These are phyloP conservation scores for Quercus aquifolioides DNA, from an alignment of 306 rosid species.

Conservation along the genomic window DNA sequence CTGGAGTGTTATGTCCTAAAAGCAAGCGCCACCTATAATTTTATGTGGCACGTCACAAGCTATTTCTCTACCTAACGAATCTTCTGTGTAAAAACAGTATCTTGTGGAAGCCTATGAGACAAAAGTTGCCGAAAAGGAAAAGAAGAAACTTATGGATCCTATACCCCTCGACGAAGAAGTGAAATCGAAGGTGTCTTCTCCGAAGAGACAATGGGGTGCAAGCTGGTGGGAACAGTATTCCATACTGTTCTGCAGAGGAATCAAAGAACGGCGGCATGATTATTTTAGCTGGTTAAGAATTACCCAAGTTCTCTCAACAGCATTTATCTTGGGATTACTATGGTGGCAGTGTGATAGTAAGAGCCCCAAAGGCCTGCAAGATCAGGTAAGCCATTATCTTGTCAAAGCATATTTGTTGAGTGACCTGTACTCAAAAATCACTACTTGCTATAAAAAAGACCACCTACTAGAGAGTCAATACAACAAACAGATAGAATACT, in stretches of 20 bases:
- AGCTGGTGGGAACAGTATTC: conserved; percentile 83
- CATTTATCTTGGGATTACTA: conserved; percentile 88
- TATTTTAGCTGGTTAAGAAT: conserved; percentile 94
- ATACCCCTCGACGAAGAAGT: conserved; percentile 59
- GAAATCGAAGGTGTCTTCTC: conserved; percentile 45
- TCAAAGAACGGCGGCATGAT: conserved; percentile 83
- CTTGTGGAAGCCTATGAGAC: conserved; percentile 86
- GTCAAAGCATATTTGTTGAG: conserved; percentile 4
- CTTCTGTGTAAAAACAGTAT: conserved; percentile 44
- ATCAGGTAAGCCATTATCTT: conserved; percentile 60
- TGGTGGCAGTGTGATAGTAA: conserved; percentile 91
- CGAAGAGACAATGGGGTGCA: conserved; percentile 79
- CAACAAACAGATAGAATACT: background rate
- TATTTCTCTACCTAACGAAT: background rate
- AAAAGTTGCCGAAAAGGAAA: conserved; percentile 69
- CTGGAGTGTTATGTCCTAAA: background rate
- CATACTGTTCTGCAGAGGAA: conserved; percentile 76
- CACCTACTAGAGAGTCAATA: background rate
- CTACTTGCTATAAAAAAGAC: background rate
- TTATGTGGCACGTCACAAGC: background rate
- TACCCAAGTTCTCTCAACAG: conserved; percentile 94
- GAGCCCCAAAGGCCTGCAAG: conserved; percentile 63
- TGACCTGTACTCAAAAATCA: background rate
- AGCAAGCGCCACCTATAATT: background rate
- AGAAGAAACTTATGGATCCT: conserved; percentile 61